These are phyloP conservation scores for Senna tora DNA, from an alignment of 306 rosid species.

Conservation along the genomic window DNA sequence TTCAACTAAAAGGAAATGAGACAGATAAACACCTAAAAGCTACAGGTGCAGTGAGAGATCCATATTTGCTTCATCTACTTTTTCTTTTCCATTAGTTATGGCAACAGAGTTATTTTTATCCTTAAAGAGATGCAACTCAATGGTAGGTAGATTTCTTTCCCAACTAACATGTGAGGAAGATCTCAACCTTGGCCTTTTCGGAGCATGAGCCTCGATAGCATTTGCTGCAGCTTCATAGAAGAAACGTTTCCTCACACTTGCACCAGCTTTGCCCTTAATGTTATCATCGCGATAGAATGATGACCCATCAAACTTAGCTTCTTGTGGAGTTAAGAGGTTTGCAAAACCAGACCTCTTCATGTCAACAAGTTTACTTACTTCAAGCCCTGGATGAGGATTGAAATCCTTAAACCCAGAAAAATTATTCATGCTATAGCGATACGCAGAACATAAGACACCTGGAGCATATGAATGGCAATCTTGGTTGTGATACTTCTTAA, in stretches of 20 bases:
- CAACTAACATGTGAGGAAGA: not conserved
- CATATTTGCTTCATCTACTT: slow-evolving; percentile 6
- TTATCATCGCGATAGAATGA: not conserved
- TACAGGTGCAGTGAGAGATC: slow-evolving; percentile 52
- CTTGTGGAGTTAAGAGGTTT: slow-evolving; percentile 13
- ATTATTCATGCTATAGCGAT: not conserved
- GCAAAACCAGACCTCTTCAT: not conserved
- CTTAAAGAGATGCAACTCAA: slow-evolving; percentile 40
- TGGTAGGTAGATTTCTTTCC: slow-evolving; percentile 14
- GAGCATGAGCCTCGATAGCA: not conserved
- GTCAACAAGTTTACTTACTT: slow-evolving; percentile 2
- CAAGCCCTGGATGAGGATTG: slow-evolving; percentile 5
- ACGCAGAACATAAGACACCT: not conserved
- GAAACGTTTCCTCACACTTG: slow-evolving; percentile 28
- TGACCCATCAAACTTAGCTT: not conserved
- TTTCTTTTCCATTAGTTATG: slow-evolving; percentile 13
- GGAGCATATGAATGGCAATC: slow-evolving; percentile 3
- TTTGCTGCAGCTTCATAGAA: slow-evolving; percentile 12
- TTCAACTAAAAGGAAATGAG: not conserved
- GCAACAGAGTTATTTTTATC: slow-evolving; percentile 13
- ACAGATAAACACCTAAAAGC: slow-evolving; percentile 5
- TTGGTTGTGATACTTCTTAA: slow-evolving; percentile 11
- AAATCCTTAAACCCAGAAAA: not conserved
- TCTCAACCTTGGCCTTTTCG: slow-evolving; percentile 30
- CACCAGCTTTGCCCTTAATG: not conserved